phyloP scores from a whole-genome alignment of 352 stramenopile species.

The Phytophthora crassamura region DNA sequence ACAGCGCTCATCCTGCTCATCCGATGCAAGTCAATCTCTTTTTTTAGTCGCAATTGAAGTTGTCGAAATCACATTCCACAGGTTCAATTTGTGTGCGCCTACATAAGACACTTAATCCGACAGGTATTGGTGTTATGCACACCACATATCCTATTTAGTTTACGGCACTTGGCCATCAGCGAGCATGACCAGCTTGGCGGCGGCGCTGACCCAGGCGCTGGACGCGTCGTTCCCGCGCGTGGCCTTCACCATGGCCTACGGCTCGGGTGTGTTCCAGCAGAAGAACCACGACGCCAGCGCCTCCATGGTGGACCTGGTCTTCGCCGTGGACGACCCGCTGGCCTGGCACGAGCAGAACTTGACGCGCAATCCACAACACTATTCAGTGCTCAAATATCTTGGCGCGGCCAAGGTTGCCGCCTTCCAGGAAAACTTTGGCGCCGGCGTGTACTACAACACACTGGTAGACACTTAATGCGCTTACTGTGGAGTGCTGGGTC shows the following conservation, averaged over 20 bases:
- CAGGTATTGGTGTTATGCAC: constrained; percentile 7
- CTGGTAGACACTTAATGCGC: too few species aligned
- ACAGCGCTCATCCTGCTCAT: neutral
- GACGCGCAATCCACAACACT: constrained; percentile 74
- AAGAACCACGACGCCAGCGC: constrained; percentile 74
- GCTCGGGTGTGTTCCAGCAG: constrained; percentile 84
- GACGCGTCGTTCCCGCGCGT: constrained; percentile 73
- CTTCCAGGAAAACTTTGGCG: constrained; percentile 83
- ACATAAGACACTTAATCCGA: neutral
- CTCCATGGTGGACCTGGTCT: constrained; percentile 90
- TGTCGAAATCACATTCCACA: constrained; percentile 10
- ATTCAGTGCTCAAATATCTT: constrained; percentile 82
- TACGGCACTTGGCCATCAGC: neutral
- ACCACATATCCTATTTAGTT: neutral
- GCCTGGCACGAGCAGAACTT: constrained; percentile 88
- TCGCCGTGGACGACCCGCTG: constrained; percentile 83
- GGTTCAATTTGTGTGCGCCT: constrained; percentile 8
- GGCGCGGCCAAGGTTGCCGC: constrained; percentile 59
- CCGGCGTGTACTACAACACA: constrained; percentile 89
- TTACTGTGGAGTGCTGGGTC: too few species aligned
- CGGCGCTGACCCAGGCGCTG: constrained; percentile 58
- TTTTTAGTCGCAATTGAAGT: constrained; percentile 10
- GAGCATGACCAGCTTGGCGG: constrained; percentile 33
- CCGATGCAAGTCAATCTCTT: constrained; percentile 3
- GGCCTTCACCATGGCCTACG: constrained; percentile 87